Evolutionary conservation across 805 yeast genomes (phyloP), one percentile per base, ranked within the genome.

Genomic region (Sugiyamaella floridensis): DNA sequence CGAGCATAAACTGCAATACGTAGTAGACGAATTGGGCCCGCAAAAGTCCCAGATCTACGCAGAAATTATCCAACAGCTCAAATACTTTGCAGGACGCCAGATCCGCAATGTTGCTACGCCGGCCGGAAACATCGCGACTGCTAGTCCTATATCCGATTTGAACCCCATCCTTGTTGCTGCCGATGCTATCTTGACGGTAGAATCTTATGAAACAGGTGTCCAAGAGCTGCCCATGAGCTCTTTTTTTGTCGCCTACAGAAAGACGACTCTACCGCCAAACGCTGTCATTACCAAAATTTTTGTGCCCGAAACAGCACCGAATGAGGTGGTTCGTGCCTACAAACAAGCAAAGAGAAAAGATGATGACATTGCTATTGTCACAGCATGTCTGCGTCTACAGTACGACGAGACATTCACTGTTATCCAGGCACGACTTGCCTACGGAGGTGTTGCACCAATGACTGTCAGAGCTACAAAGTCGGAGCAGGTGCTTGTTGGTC

Each of bases 401-500:
- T 49, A 62, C 14, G 63, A 54, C 20, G 40, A 47, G 4, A 54
- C 53, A 32, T 47, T 49, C 20, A 40, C 40, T 0, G 53, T 50
- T 3, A 59, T 70, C 32, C 56, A 49, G 20, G 67, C 72, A 0
- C 61, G 73, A 0, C 57, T 75, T 15, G 74, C 70, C 2, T 75
- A 71, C 52, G 79, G 79, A 28, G 79, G 79, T 44, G 76, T 75
- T 64, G 79, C 78, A 4, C 75, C 78, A 2, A 67, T 72, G 63
- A 75, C 79, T 0, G 69, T 69, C 2, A 67, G 68, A 28, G 69
- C 77, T 4, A 65, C 64, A 41, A 63, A 72, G 16, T 67, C 76
- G 1, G 67, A 64, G 48, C 58, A 45, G 2, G 34, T 48, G 26
- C 53, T 65, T 1, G 55, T 55, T 8, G 67, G 65, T 6, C 49